Evolutionary conservation across 192 early-diverging fungal species (phyloP), one percentile per base, ranked within the genome.

Genomic region (Umbelopsis sp.): DNA sequence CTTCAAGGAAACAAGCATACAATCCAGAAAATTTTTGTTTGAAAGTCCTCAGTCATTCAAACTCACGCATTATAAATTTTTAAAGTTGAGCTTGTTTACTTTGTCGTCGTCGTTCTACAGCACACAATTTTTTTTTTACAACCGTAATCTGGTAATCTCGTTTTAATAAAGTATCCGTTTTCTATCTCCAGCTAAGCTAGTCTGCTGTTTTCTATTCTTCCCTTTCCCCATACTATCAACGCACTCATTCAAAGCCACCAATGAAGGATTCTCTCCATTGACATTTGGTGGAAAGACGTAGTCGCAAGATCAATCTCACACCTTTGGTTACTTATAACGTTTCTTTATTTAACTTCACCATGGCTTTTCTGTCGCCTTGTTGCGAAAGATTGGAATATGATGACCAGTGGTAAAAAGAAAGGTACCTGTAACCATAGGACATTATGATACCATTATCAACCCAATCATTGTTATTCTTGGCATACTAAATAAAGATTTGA

Each of bases 181-280:
- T 21, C 47, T n/a, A n/a, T 49, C 17, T 49, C 47, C 14, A 20
- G 5, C 45, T n/a, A 12, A 49, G 3, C 47, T 41, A 41, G 38
- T 41, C 38, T 41, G 38, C 38, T 6, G 7, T 6, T 41, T 41
- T 38, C 4, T 38, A 3, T 6, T 8, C 7, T 5, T 5, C 4
- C 38, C 5, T 41, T 41, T 41, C 38, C 38, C 38, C 56, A 29
- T 4, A 20, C 16, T 14, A 26, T 11, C 14, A 36, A 62, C 11
- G 56, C 56, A 62, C 56, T 62, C 56, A 62, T 62, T 62, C 56
- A 62, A 62, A 62, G 56, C 56, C 56, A 62, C 56, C 56, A 34
- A 62, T 62, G 56, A 22, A 62, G 56, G 56, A 34, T 20, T 62
- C 31, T 31, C 9, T 34, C 29, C 56, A 31, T 34, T 62, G 56